A percentile compares a stretch with the other conserved stretches of the same genome.
These are phyloP conservation scores for Wickerhamomyces strasburgensis DNA, from an alignment of 805 yeast genomes.

Conservation along the genomic window DNA sequence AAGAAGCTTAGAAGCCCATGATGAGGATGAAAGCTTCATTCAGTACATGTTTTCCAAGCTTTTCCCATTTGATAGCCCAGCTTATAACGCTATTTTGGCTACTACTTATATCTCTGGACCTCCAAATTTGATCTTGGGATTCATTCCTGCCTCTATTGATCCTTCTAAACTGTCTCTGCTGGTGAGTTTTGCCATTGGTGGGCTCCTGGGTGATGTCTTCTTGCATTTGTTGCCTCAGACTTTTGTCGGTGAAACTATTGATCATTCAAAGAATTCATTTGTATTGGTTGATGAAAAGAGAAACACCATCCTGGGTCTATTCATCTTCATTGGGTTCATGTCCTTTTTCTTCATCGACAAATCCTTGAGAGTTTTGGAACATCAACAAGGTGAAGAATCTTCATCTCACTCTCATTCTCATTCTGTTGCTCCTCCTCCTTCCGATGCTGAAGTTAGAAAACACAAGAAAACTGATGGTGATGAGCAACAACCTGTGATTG, in stretches of 20 bases:
- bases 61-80: slow-evolving; percentile 51
- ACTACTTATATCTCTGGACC: slow-evolving; percentile 61
- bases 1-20: slow-evolving; percentile 22
- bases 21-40: slow-evolving; percentile 25
- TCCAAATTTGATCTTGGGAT: slow-evolving; percentile 51
- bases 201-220: slow-evolving; percentile 70
- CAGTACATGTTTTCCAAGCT: slow-evolving; percentile 36
- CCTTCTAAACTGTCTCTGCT: slow-evolving; percentile 46
- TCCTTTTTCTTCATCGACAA: slow-evolving; percentile 62
- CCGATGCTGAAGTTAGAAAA: slow-evolving; percentile 13
- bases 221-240: slow-evolving; percentile 69
- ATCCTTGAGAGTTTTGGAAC: slow-evolving; percentile 44
- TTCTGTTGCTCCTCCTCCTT: slow-evolving; percentile 16
- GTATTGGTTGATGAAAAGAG: slow-evolving; percentile 48
- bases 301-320: slow-evolving; percentile 45
- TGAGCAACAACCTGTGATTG: slow-evolving; percentile 25
- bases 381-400: slow-evolving; percentile 25
- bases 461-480: slow-evolving; percentile 24
- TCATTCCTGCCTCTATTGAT: slow-evolving; percentile 52
- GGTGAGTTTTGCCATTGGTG: slow-evolving; percentile 73
- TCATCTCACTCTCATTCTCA: slow-evolving; percentile 34
- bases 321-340: slow-evolving; percentile 57
- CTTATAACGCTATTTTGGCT: slow-evolving; percentile 58
- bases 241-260: slow-evolving; percentile 47
- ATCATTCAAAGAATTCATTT: slow-evolving; percentile 35